Base-by-base conservation (phyloP, 2,329 filamentous ascomycete genomes). In the Ceratocystis cubensis region DNA sequence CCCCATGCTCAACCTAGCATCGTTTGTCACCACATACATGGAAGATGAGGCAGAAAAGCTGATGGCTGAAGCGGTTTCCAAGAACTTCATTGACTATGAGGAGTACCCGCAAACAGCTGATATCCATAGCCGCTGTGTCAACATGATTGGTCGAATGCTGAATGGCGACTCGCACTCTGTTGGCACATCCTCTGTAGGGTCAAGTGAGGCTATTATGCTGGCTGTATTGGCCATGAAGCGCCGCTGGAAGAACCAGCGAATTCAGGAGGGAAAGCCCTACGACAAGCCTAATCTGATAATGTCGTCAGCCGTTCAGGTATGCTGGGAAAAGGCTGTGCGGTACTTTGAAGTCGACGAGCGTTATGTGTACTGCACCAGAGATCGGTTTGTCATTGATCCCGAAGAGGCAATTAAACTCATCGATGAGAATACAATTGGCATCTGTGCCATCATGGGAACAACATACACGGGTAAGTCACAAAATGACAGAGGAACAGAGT, bases 21-120 rank as follows among this genome's bases (percentile, higher is more conserved):
- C 88, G 46, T 97, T 97, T 73, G 91, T 96, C 70, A 96, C 92
- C 1, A 96, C 93, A 0, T 96, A 95, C 79, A 96, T 96, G 91
- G 92, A 96, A 79, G 89, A 96, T 59, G 93, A 96, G 76, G 92
- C 88, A 22, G 92, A 96, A 78, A 91, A 95, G 77, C 88, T 96
- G 76, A 97, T 97, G 93, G 80, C 86, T 70, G 91, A 96, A 70
- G 85, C 88, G 65, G 91, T 96, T 75, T 85, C 88, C 75, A 96
- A 96, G 77, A 97, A 97, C 81, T 96, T 96, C 75, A 92, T 92
- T 76, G 88, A 92, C 74, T 92, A 91, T 75, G 88, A 92, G 74
- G 88, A 91, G 75, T 92, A 92, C 73, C 88, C 88, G 0, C 87
- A 89, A 74, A 86, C 86, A 0, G 88, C 88, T 65, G 88, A 91